Evolutionary conservation across 345 rosid genomes (phyloP).

Genomic region (Citrus australasica): DNA sequence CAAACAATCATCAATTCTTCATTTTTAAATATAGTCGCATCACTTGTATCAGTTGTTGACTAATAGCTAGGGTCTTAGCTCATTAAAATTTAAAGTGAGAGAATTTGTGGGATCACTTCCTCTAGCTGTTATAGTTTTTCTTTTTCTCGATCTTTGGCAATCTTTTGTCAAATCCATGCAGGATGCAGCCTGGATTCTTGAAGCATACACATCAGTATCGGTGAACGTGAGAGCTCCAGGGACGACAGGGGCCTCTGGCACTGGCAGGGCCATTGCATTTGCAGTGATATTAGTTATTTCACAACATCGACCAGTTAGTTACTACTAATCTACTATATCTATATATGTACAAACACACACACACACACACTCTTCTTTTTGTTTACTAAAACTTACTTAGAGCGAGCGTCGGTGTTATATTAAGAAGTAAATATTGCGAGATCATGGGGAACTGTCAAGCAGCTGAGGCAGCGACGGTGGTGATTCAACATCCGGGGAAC

Average conservation of each 20-base stretch:
- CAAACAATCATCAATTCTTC: not conserved
- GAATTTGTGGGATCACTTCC: not conserved
- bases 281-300: too few species aligned
- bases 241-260: not conserved
- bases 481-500: conserved; percentile 77
- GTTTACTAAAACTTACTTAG: not conserved
- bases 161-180: conserved; percentile 8
- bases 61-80: not conserved
- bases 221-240: not conserved
- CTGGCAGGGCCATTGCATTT: too few species aligned
- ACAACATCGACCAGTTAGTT: too few species aligned
- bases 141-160: not conserved
- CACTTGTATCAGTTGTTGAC: too few species aligned
- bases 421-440: not conserved
- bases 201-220: not conserved
- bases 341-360: too few species aligned
- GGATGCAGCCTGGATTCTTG: not conserved
- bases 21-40: too few species aligned
- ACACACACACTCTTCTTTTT: too few species aligned
- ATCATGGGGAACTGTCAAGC: conserved; percentile 85
- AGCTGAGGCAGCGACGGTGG: conserved; percentile 75
- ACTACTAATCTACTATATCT: too few species aligned
- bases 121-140: not conserved
- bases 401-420: not conserved
- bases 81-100: not conserved